Evolutionary conservation across 2,329 filamentous ascomycete genomes (phyloP), one percentile per base, ranked within the genome.

Genomic region (Fusarium graminum): DNA sequence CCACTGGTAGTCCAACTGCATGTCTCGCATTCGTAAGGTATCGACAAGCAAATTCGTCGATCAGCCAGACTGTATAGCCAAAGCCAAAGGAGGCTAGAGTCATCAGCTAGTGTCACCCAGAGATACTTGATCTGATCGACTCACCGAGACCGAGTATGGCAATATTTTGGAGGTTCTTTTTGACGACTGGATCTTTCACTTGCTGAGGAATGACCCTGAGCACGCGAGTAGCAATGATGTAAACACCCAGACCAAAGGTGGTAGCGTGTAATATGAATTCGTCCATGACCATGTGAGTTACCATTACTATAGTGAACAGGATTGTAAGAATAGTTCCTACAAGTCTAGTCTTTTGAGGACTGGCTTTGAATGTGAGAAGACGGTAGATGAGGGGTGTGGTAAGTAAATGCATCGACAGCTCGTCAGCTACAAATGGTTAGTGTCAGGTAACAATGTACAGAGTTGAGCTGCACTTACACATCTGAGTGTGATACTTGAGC

Each of bases 221-320:
- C 2, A 75, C 68, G 1, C 71, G 68, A 2, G 67, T 72, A 5
- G 72, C 77, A 38, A 81, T 79, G 12, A 79, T 39, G 28, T 73
- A 77, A 1, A 80, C 74, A 0, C 71, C 73, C 3, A 78, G 6
- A 0, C 75, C 79, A 62, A 81, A 81, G 0, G 73, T 64, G 0
- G 71, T 68, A 0, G 78, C 79, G 43, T 81, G 79, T 1, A 81
- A 69, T 0, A 81, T 39, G 26, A 81, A 80, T 49, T 81, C 79
- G 28, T 81, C 78, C 77, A 80, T 77, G 14, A 76, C 74, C 74
- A 80, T 80, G 34, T 81, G 79, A 0, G 77, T 75, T 7, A 79
- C 72, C 76, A 80, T 80, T 5, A 81, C 76, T 5, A 75, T 51
- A 4, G 64, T 74, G 3, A 76, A 76, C 1, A 75, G 52, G 1